These are phyloP conservation scores for Arthrobotrys pseudoclavata DNA, from an alignment of 2,329 filamentous ascomycete genomes.

Conservation along the genomic window DNA sequence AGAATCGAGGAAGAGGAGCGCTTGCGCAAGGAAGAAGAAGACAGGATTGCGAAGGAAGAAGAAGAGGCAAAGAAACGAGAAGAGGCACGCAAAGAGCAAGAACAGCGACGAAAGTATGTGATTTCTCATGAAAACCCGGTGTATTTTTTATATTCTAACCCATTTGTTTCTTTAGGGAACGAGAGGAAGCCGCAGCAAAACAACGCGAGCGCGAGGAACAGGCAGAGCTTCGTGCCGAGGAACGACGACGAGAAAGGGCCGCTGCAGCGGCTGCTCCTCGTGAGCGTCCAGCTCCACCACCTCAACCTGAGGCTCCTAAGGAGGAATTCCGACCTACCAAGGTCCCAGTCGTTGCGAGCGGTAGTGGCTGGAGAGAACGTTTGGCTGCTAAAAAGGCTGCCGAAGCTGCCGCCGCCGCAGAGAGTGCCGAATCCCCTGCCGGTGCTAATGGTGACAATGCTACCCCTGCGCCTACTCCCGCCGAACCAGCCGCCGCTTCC, in stretches of 20 bases:
- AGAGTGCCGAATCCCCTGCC: conserved; percentile 23
- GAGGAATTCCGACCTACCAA: conserved; percentile 48
- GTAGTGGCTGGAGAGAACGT: conserved; percentile 63
- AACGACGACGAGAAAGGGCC: conserved; percentile 73
- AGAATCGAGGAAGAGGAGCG: conserved; percentile 88
- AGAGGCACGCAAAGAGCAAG: conserved; percentile 76
- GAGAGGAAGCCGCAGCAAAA: conserved; percentile 75
- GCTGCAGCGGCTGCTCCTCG: conserved; percentile 39
- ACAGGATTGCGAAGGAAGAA: conserved; percentile 83
- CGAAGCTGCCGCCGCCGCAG: conserved; percentile 46
- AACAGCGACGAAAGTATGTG: conserved; percentile 73
- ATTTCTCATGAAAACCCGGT: conserved; percentile 20
- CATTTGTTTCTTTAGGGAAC: conserved; percentile 69
- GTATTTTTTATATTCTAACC: conserved; percentile 44
- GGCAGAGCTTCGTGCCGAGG: conserved; percentile 89
- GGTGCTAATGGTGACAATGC: conserved; percentile 46
- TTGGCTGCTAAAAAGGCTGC: conserved; percentile 60
- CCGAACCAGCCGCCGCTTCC: conserved; percentile 22
- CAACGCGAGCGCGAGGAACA: conserved; percentile 77
- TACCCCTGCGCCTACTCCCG: background rate
- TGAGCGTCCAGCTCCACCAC: conserved; percentile 38
- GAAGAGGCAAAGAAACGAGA: conserved; percentile 76
- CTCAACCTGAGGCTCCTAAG: conserved; percentile 44
- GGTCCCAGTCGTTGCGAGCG: conserved; percentile 53
- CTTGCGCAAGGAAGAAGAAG: conserved; percentile 83